A percentile compares a stretch with the other conserved stretches of the same genome.
phyloP scores from a whole-genome alignment of 805 yeast genomes.

The Zygoascus tannicola region DNA sequence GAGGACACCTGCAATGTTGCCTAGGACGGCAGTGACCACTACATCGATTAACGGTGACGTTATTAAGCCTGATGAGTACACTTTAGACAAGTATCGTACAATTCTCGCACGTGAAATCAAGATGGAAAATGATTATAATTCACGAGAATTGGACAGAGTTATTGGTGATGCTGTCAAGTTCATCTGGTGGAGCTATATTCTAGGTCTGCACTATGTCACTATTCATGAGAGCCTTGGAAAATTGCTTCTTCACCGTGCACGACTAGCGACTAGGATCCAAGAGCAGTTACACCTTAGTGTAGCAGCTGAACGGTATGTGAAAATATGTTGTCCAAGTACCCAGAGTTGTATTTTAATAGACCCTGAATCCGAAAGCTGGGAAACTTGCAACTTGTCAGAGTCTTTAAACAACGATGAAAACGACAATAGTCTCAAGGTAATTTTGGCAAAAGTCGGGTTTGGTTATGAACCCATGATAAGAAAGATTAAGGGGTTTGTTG shows the following conservation, averaged over 20 bases:
- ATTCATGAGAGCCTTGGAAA: slow-evolving; percentile 6
- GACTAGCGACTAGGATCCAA: not conserved
- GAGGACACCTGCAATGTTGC: slow-evolving; percentile 4
- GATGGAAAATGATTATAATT: not conserved
- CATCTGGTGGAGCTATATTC: slow-evolving; percentile 6
- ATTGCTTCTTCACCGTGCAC: slow-evolving; percentile 4
- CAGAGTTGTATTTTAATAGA: not conserved
- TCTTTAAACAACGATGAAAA: not conserved
- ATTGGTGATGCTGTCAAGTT: slow-evolving; percentile 4
- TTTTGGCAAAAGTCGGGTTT: not conserved
- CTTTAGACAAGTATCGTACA: not conserved
- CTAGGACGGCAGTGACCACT: not conserved
- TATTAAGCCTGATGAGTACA: slow-evolving; percentile 1
- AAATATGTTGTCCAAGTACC: not conserved
- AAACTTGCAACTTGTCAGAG: too few relatives aligned
- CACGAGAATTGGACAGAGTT: slow-evolving; percentile 3
- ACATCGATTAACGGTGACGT: slow-evolving; percentile 3
- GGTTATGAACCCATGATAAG: not conserved
- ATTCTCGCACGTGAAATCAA: not conserved
- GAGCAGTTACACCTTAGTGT: not conserved
- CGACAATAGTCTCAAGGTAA: not conserved
- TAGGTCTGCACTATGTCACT: slow-evolving; percentile 1
- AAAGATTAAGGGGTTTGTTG: not conserved
- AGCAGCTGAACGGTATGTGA: not conserved
- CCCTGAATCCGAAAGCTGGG: not conserved